Conservation (phyloP, 1,139 yeast genomes). For the Yamadazyma dendronema region DNA sequence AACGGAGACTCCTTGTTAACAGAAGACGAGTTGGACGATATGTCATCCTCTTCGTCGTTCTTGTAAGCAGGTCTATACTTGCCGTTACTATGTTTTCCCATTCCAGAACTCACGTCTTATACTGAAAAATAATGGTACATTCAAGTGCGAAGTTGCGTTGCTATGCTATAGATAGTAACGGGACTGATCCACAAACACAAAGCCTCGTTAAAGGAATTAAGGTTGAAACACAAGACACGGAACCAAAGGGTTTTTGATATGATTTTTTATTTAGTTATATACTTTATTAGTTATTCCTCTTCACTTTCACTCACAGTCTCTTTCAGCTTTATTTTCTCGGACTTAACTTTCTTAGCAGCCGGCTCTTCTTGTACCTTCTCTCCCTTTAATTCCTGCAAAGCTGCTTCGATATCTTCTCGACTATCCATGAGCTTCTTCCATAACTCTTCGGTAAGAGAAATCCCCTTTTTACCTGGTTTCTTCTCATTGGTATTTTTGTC, state of each 20-base stretch:
- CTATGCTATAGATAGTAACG: too few relatives aligned
- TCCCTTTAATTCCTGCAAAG: conserved; percentile 42
- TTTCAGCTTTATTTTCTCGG: conserved; percentile 1
- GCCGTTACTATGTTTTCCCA: too few relatives aligned
- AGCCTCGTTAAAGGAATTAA: too few relatives aligned
- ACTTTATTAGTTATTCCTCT: conserved; percentile 3
- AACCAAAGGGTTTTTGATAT: too few relatives aligned
- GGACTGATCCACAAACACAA: too few relatives aligned
- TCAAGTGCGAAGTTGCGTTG: background rate
- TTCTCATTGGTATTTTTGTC: conserved; percentile 58
- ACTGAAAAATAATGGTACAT: too few relatives aligned
- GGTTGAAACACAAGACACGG: too few relatives aligned
- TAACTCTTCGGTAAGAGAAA: conserved; percentile 68
- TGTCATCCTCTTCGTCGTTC: background rate
- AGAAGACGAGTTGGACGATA: conserved; percentile 5
- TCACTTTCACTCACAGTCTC: conserved; percentile 1
- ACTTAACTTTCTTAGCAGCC: conserved; percentile 3
- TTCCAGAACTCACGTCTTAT: too few relatives aligned
- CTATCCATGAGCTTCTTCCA: conserved; percentile 59
- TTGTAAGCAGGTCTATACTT: background rate
- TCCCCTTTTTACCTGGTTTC: conserved; percentile 84
- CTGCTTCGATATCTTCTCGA: conserved; percentile 57
- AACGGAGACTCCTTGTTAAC: conserved; percentile 3
- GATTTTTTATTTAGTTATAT: too few relatives aligned
- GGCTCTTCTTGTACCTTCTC: conserved; percentile 23